phyloP scores from a whole-genome alignment of 257 asterid species.

The Rehmannia glutinosa region DNA sequence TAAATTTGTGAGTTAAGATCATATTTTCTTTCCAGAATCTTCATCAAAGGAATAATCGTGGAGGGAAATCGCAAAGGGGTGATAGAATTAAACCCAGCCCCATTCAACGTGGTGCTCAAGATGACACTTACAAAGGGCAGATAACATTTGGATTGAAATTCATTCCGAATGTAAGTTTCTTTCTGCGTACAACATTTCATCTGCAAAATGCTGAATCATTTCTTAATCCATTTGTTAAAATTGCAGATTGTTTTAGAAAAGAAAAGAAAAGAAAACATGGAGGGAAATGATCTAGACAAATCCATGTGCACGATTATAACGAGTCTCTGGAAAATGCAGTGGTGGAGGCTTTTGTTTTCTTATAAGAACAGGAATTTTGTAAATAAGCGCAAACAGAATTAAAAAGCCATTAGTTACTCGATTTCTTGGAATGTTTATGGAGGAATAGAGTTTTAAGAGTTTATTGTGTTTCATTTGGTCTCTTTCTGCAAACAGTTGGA shows the following conservation, averaged over 20 bases:
- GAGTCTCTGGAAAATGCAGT: slow-evolving; percentile 34
- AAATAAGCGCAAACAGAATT: slow-evolving; percentile 24
- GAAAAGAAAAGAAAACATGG: slow-evolving; percentile 21
- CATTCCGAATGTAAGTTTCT: slow-evolving; percentile 40
- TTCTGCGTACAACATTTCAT: background rate
- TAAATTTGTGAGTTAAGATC: background rate
- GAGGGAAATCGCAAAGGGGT: slow-evolving; percentile 51
- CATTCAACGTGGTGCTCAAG: slow-evolving; percentile 69
- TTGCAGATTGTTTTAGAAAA: slow-evolving; percentile 21
- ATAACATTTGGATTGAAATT: slow-evolving; percentile 56
- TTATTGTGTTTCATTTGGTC: background rate
- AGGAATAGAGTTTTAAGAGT: background rate
- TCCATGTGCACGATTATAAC: slow-evolving; percentile 33
- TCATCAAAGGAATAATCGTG: slow-evolving; percentile 53
- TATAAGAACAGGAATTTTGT: slow-evolving; percentile 17
- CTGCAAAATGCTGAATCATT: background rate
- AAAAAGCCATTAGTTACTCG: too few relatives aligned
- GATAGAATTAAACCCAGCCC: slow-evolving; percentile 47
- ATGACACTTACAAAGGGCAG: slow-evolving; percentile 62
- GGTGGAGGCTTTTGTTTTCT: slow-evolving; percentile 44
- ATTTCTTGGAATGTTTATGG: background rate
- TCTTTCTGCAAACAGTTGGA: background rate
- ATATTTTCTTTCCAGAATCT: slow-evolving; percentile 36
- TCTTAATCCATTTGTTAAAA: background rate
- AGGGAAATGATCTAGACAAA: slow-evolving; percentile 23